Conservation (phyloP, 2,329 filamentous ascomycete genomes). For the Pseudogymnoascus sp. region DNA sequence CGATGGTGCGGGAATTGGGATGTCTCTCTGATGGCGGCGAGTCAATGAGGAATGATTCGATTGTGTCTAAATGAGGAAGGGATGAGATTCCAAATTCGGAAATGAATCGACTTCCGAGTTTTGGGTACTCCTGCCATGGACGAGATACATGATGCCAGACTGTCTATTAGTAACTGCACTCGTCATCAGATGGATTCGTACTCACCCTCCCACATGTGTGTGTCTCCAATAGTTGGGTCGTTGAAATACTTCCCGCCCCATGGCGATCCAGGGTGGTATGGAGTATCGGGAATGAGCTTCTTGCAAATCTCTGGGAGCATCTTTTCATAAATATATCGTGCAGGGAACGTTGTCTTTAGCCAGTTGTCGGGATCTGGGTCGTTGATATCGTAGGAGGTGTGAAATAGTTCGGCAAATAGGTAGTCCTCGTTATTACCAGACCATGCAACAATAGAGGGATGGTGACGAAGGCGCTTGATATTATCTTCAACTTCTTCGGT, state of each 20-base stretch:
- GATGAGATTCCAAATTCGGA: background rate
- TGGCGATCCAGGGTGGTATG: conserved; percentile 75
- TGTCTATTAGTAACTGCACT: conserved; percentile 71
- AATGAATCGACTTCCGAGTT: background rate
- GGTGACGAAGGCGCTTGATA: conserved; percentile 65
- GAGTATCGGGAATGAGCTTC: conserved; percentile 58
- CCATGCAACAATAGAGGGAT: conserved; percentile 58
- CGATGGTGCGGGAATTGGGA: conserved; percentile 72
- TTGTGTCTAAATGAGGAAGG: background rate
- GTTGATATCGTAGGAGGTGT: conserved; percentile 65
- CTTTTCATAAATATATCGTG: conserved; percentile 86
- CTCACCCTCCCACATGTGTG: conserved; percentile 58
- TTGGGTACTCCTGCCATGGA: background rate
- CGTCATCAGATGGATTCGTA: conserved; percentile 53
- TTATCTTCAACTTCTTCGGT: conserved; percentile 54
- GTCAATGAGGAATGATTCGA: background rate
- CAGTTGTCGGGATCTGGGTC: conserved; percentile 73
- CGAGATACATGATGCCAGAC: conserved; percentile 41
- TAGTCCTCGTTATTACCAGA: conserved; percentile 93
- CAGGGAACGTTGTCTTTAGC: conserved; percentile 78
- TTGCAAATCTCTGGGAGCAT: conserved; percentile 65
- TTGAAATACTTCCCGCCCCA: conserved; percentile 68
- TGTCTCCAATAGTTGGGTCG: conserved; percentile 73
- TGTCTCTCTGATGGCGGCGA: conserved; percentile 60
- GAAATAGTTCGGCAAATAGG: conserved; percentile 48